These are phyloP conservation scores for Mimosa bimucronata DNA, from an alignment of 306 rosid species.

Conservation along the genomic window DNA sequence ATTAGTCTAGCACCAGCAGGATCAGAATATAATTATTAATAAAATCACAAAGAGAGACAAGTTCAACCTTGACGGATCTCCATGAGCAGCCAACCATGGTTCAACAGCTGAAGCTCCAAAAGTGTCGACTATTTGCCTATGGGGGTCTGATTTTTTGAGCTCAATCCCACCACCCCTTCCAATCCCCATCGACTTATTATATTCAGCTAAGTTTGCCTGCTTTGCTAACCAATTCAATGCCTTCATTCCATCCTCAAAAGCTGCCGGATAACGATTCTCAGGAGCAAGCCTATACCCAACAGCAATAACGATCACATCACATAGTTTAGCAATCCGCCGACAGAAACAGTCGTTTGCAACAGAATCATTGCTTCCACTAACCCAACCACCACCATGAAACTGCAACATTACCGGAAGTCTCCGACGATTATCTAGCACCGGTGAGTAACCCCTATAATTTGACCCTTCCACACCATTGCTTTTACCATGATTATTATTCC, in stretches of 20 bases:
- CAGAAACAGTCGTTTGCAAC: constrained; percentile 81
- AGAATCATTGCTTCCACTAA: constrained; percentile 88
- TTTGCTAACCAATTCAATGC: constrained; percentile 95
- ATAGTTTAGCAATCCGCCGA: constrained; percentile 75
- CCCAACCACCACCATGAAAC: constrained; percentile 99
- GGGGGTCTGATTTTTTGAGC: constrained; percentile 60
- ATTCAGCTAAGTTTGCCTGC: constrained; percentile 92
- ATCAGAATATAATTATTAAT: constrained; percentile 8
- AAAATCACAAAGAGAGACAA: constrained; percentile 30
- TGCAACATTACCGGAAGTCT: constrained; percentile 82
- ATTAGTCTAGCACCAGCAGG: constrained; percentile 22
- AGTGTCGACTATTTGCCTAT: constrained; percentile 69
- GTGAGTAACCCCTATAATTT: constrained; percentile 81
- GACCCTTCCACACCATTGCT: constrained; percentile 51
- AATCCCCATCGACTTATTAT: constrained; percentile 68
- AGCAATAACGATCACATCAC: constrained; percentile 73
- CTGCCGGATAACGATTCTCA: constrained; percentile 86
- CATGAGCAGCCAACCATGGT: constrained; percentile 97
- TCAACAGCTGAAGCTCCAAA: constrained; percentile 90
- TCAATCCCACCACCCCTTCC: constrained; percentile 38
- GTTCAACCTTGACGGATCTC: constrained; percentile 77
- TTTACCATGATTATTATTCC: constrained; percentile 61
- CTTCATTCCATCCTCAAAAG: constrained; percentile 87
- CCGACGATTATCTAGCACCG: constrained; percentile 48
- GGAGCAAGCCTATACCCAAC: constrained; percentile 92